These are phyloP conservation scores for Tolypocladium cylindrosporum DNA, from an alignment of 2,329 filamentous ascomycete species.

Conservation along the genomic window DNA sequence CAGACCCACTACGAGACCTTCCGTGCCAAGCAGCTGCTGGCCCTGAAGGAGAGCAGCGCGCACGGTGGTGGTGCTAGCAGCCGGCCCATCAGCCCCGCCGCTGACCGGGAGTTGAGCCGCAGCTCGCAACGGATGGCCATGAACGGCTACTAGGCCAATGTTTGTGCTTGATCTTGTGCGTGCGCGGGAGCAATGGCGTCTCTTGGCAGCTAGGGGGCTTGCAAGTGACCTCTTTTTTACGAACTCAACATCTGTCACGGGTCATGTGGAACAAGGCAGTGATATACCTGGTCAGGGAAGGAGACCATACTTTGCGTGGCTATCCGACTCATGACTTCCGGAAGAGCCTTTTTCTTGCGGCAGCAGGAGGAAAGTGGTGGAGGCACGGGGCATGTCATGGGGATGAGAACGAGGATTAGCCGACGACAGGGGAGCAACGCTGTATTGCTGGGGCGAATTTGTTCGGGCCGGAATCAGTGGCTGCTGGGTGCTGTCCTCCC, in stretches of 20 bases:
- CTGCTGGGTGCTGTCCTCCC: conserved; percentile 1
- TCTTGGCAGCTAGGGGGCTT: conserved; percentile 15
- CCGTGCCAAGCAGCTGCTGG: conserved; percentile 96
- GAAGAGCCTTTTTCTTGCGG: conserved; percentile 10
- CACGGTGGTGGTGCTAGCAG: conserved; percentile 64
- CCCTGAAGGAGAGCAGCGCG: conserved; percentile 94
- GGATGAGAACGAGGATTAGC: neutral
- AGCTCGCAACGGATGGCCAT: conserved; percentile 96
- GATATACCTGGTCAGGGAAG: conserved; percentile 12
- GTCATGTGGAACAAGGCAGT: conserved; percentile 16
- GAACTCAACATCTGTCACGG: conserved; percentile 20
- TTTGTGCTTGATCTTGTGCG: conserved; percentile 18
- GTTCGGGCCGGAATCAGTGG: neutral
- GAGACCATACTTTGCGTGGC: conserved; percentile 8
- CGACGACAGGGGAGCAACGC: neutral
- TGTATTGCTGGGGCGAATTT: neutral
- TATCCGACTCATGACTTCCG: conserved; percentile 5
- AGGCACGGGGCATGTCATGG: neutral
- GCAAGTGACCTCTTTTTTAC: conserved; percentile 13
- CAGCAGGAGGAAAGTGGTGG: conserved; percentile 9
- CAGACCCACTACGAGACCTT: conserved; percentile 99
- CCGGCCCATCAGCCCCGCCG: conserved; percentile 88
- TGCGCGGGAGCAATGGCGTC: conserved; percentile 23
- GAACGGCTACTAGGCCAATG: conserved; percentile 77
- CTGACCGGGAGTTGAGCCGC: conserved; percentile 91